Evolutionary conservation across 1,139 yeast genomes (phyloP), one percentile per base, ranked within the genome.

Genomic region (Blastobotrys serpentis): DNA sequence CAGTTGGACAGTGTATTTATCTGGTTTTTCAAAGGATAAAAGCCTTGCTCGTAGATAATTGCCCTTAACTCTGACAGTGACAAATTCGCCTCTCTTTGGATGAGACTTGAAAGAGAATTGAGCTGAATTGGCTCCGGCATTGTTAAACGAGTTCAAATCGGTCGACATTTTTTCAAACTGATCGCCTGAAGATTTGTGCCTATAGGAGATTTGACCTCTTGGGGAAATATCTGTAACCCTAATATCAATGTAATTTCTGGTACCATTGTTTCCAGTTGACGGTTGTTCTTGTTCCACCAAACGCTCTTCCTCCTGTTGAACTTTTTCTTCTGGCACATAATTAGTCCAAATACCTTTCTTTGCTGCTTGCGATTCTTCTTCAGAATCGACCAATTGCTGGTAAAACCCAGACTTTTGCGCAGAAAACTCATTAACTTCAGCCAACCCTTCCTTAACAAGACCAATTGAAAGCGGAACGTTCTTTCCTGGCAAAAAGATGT

Each of bases 331-430:
- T 43, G 67, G 69, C 21, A 61, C 70, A 34, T 76, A 83, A 53
- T 78, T 66, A 25, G 70, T 68, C 96, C 96, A 87, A 3, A 86
- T 51, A 1, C 95, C 95, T 55, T 74, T 67, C 56, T 75, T 76
- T 33, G 68, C 68, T 2, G 62, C 60, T 63, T 77, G 76, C 2
- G 96, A 95, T 3, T 62, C 62, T 30, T 75, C 79, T 65, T 86
- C 86, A 2, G 92, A 88, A 36, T 74, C 78, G 42, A 71, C 66
- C 41, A 87, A 72, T 44, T 76, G 80, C 18, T 72, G 63, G 38
- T 74, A 78, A 57, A 70, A 76, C 25, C 82, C 77, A 44, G 86
- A 81, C 45, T 78, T 76, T 48, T 71, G 69, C 8, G 85, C 79
- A 1, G 92, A 84, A 50, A 77, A 75, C 44, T 78, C 88, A 59